These are phyloP conservation scores for Groenewaldozyma sp. DNA, from an alignment of 1,139 yeast genomes.

Conservation along the genomic window DNA sequence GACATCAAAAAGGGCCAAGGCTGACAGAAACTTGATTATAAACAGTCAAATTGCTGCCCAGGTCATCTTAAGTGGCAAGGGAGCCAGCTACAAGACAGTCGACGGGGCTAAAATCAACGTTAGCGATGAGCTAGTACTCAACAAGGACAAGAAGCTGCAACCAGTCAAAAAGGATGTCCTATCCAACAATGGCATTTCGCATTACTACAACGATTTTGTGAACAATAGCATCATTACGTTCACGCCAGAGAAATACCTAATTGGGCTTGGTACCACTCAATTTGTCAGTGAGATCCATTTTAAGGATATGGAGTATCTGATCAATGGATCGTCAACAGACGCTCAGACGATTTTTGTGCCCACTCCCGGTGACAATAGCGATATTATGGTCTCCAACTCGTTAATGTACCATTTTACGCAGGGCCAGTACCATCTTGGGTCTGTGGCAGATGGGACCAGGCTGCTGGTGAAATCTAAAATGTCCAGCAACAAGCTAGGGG, in stretches of 20 bases:
- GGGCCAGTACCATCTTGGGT: conserved; percentile 35
- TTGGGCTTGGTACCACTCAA: conserved; percentile 57
- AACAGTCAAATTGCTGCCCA: conserved; percentile 30
- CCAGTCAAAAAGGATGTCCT: conserved; percentile 38
- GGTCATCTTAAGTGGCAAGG: conserved; percentile 22
- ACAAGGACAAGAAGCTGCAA: conserved; percentile 13
- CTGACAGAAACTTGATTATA: conserved; percentile 31
- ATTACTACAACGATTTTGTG: conserved; percentile 39
- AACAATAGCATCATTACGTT: conserved; percentile 33
- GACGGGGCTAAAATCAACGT: conserved; percentile 22
- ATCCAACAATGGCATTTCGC: conserved; percentile 53
- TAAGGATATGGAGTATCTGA: conserved; percentile 46
- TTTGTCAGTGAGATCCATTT: conserved; percentile 65
- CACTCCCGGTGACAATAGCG: conserved; percentile 29
- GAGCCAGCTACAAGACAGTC: conserved; percentile 9
- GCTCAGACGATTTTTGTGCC: conserved; percentile 55
- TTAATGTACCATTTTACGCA: conserved; percentile 62
- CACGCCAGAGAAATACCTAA: conserved; percentile 63
- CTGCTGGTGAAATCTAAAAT: conserved; percentile 27
- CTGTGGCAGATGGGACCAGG: neutral
- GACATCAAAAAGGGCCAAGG: conserved; percentile 28
- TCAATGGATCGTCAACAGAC: conserved; percentile 40
- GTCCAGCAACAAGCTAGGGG: conserved; percentile 37
- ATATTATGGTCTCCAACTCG: conserved; percentile 15
- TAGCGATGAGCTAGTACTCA: conserved; percentile 15